Base-by-base conservation (phyloP, 1,284 basidiomycete genomes). In the Cryptococcus floricola region DNA sequence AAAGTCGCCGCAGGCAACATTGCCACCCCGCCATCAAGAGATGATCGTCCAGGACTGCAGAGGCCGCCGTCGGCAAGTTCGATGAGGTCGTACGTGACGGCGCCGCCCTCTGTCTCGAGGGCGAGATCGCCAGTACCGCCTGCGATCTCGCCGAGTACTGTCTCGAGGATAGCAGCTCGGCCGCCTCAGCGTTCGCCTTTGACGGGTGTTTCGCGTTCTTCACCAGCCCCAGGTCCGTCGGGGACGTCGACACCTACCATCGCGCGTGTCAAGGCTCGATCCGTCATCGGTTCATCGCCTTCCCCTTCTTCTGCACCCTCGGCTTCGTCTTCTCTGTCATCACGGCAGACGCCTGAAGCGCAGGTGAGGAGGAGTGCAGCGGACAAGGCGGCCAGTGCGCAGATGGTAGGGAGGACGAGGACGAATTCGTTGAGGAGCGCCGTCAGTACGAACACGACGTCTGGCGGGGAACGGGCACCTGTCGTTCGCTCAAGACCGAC, bases 41-140 rank as follows among this genome's bases (percentile, higher is more conserved):
- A 16, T 34, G 23, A 28, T 5, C 47, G n/a, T 18, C 44, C 38
- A 39, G 38, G 52, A 1, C 43, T 58, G 14, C 31, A 45, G 14
- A 18, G 38, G 25, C 43, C 53, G 5, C 39, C 53, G 18, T 49
- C 46, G 19, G 41, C 53, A 12, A 38, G 39, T 23, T 56, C 54
- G 16, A 16, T 51, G n/a, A 34, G 49, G 28, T 56, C 53, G 14
- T 25, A 42, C n/a, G 27, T 37, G 12, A 39, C 54, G 5, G 23
- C 53, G 5, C 16, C 39, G 10, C 42, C 53, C 8, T 37, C 47
- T 27, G 39, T 43, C 13, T 41, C 50, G 6, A 28, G 53, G 16
- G 19, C 57, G 5, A 16, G 53, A 47, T 52, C 53, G 10, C 54
- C 53, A 10, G 54, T 39, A 39, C 50, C 57, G 34, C 50, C 50